Percentiles rank a stretch among this genome's conserved stretches.
phyloP scores from a whole-genome alignment of 129 eudicot species.

The Scalesia atractyloides region DNA sequence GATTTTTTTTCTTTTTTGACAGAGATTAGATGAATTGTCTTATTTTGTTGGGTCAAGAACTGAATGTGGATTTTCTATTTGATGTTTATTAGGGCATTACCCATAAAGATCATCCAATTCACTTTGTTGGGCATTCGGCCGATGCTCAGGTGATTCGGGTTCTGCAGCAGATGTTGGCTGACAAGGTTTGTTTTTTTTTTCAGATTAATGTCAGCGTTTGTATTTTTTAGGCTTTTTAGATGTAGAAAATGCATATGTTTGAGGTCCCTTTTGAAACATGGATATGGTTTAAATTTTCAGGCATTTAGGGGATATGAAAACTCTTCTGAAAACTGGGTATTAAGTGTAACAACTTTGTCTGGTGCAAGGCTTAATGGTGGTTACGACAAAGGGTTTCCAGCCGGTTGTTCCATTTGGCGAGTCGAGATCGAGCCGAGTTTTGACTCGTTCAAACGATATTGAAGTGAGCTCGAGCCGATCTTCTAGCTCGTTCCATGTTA shows the following conservation, averaged over 20 bases:
- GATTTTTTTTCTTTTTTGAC: slow-evolving; percentile 11
- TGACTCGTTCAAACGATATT: no score
- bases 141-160: slow-evolving; percentile 91
- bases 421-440: no score
- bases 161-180: slow-evolving; percentile 95
- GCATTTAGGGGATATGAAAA: slow-evolving; percentile 80
- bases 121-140: slow-evolving; percentile 97
- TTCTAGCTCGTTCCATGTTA: no score
- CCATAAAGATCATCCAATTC: slow-evolving; percentile 92
- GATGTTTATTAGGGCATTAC: slow-evolving; percentile 58
- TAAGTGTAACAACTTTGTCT: slow-evolving; percentile 85
- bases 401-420: no score
- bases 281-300: slow-evolving; percentile 40
- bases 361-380: no score
- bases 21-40: slow-evolving; percentile 90
- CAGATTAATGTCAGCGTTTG: background rate
- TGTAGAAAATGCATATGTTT: background rate
- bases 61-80: no score
- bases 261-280: slow-evolving; percentile 4
- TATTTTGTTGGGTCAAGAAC: slow-evolving; percentile 97
- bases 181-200: slow-evolving; percentile 59
- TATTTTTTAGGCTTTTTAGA: background rate
- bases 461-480: no score
- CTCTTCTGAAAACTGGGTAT: slow-evolving; percentile 80
- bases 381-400: no score